Evolutionary conservation across 257 asterid species (phyloP).

Genomic region (Jacaranda mimosifolia): DNA sequence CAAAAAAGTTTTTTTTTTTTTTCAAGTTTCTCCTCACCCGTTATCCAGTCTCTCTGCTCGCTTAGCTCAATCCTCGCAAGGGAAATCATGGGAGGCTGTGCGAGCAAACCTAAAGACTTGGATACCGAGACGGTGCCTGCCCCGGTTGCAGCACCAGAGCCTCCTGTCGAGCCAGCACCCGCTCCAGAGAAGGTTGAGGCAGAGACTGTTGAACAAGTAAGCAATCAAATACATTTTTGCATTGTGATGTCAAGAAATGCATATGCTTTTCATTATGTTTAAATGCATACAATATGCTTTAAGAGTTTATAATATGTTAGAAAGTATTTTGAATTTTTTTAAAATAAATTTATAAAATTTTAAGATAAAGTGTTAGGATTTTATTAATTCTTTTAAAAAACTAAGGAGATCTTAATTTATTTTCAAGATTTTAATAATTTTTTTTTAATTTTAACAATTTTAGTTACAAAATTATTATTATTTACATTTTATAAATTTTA

Average conservation of each 20-base stretch:
- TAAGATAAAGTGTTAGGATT: too few species aligned
- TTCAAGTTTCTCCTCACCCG: conserved; percentile 29
- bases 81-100: conserved; percentile 87
- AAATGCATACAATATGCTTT: neutral
- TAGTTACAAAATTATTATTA: too few species aligned
- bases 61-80: conserved; percentile 31
- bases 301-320: too few species aligned
- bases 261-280: neutral
- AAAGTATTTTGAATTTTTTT: too few species aligned
- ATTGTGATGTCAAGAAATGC: too few species aligned
- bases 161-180: conserved; percentile 39
- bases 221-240: neutral
- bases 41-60: conserved; percentile 50
- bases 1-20: neutral
- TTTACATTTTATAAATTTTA: too few species aligned
- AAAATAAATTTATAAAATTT: too few species aligned
- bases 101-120: conserved; percentile 86
- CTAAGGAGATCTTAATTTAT: too few species aligned
- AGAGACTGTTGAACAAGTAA: conserved; percentile 48
- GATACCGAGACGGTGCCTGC: conserved; percentile 47
- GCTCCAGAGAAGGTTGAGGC: conserved; percentile 51
- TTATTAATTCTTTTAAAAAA: too few species aligned
- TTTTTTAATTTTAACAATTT: too few species aligned
- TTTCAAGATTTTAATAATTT: too few species aligned
- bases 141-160: conserved; percentile 47